Base-by-base conservation (phyloP, 257 asterid genomes). In the Voacanga thouarsii region DNA sequence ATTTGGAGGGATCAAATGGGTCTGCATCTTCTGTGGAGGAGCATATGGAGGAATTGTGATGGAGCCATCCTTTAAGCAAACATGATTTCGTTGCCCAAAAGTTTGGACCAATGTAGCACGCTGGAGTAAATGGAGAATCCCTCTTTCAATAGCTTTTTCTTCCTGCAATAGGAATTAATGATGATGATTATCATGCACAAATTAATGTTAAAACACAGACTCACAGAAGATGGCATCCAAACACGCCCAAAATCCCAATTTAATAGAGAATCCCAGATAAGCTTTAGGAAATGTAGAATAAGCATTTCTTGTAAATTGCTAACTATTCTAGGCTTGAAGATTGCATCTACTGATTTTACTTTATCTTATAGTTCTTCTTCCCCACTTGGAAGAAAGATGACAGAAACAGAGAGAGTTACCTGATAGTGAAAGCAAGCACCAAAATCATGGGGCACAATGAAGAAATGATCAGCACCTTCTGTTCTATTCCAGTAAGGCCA, bases 381-480 rank as follows among this genome's bases (percentile, higher is more conserved):
- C 6, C 11, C 33, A 2, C 45, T 4, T 39, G 21, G 69, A 30
- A 39, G 55, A 18, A 23, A 5, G 39, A 2, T 2, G 5, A 51
- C 14, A 15, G 0, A 51, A 1, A 8, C 14, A 7, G 68, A 24
- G 68, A 61, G 39, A 61, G 9, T 86, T 75, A 92, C 97, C 81
- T 72, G 96, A 88, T 94, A 94, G 88, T 94, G 98, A 78, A 94
- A 94, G 87, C 97, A 94, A 3, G 98, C 93, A 49, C 88, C 98
- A 70, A 94, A 94, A 89, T 94, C 97, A 78, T 94, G 97, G 19
- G 98, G 97, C 74, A 84, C 90, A 3, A 94, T 90, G 80, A 94
- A 92, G 87, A 94, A 91, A 85, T 94, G 97, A 89, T 94, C 98
- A 30, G 98, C 97, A 37, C 98, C 98, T 80, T 92, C 97, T 41